phyloP scores from a whole-genome alignment of 2,329 filamentous ascomycete genomes.

The Epichloe bromicola region DNA sequence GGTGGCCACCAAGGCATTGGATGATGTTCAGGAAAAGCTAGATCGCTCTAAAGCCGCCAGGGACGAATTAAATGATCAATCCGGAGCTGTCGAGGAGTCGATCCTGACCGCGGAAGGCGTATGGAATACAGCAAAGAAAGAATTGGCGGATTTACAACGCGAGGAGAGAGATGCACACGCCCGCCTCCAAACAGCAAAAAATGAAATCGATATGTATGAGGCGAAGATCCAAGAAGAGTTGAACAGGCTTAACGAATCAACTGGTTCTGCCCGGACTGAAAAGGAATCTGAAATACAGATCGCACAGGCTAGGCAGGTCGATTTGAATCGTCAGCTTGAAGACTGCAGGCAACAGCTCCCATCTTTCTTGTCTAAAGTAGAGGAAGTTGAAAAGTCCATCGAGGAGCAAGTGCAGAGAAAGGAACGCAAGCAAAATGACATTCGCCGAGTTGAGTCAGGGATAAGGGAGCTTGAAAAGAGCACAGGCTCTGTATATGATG shows the following conservation, averaged over 20 bases:
- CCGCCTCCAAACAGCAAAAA: slow-evolving; percentile 40
- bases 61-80: slow-evolving; percentile 31
- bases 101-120: slow-evolving; percentile 33
- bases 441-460: slow-evolving; percentile 33
- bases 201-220: slow-evolving; percentile 31
- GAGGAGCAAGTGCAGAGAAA: slow-evolving; percentile 19
- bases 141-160: slow-evolving; percentile 40
- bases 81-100: slow-evolving; percentile 31
- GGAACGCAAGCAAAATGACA: slow-evolving; percentile 38
- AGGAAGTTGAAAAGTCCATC: slow-evolving; percentile 18
- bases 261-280: slow-evolving; percentile 54
- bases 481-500: slow-evolving; percentile 47
- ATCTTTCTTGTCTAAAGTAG: slow-evolving; percentile 19
- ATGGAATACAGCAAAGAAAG: slow-evolving; percentile 38
- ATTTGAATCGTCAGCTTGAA: slow-evolving; percentile 15
- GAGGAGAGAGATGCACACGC: slow-evolving; percentile 54
- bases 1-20: slow-evolving; percentile 36
- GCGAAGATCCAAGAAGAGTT: slow-evolving; percentile 41
- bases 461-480: slow-evolving; percentile 37
- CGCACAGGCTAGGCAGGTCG: slow-evolving; percentile 15
- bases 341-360: slow-evolving; percentile 19
- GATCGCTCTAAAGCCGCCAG: slow-evolving; percentile 24
- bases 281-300: slow-evolving; percentile 42
- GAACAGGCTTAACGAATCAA: slow-evolving; percentile 49
- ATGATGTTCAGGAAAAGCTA: slow-evolving; percentile 32